These are phyloP conservation scores for Zygotorulaspora florentina DNA, from an alignment of 805 yeast species.

Conservation along the genomic window DNA sequence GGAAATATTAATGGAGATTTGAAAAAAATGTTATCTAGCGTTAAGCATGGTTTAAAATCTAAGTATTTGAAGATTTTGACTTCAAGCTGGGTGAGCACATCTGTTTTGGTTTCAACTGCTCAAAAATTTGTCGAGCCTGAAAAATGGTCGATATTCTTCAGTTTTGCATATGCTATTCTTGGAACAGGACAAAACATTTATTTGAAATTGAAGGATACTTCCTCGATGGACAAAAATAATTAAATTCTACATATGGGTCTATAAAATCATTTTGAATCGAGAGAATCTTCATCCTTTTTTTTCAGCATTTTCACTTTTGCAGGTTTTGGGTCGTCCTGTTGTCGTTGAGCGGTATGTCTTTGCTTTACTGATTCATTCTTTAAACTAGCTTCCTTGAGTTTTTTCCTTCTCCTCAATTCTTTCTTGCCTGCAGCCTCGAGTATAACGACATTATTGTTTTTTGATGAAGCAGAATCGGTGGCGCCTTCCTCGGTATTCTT, in stretches of 20 bases:
- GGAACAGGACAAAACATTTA: constrained; percentile 25
- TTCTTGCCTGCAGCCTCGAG: constrained; percentile 33
- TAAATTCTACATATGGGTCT: not conserved
- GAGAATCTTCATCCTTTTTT: not conserved
- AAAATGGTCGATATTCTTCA: constrained; percentile 27
- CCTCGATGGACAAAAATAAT: not conserved
- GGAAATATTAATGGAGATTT: constrained; percentile 8
- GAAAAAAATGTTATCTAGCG: constrained; percentile 1
- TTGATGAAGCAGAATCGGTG: not conserved
- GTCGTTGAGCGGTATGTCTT: not conserved
- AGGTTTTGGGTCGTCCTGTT: not conserved
- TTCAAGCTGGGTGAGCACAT: constrained; percentile 20
- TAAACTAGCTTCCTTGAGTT: constrained; percentile 18
- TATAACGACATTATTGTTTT: constrained; percentile 28
- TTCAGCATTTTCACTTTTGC: constrained; percentile 4
- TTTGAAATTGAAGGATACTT: constrained; percentile 12
- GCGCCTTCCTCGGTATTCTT: constrained; percentile 5
- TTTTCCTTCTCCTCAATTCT: constrained; percentile 28
- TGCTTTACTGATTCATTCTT: constrained; percentile 4
- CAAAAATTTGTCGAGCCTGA: constrained; percentile 21
- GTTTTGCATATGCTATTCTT: constrained; percentile 22
- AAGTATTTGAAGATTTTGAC: constrained; percentile 18
- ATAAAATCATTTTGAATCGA: not conserved
- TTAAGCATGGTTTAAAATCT: constrained; percentile 11
- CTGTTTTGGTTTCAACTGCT: constrained; percentile 21